phyloP scores from a whole-genome alignment of 805 yeast species.

The Yamadazyma insecticola region DNA sequence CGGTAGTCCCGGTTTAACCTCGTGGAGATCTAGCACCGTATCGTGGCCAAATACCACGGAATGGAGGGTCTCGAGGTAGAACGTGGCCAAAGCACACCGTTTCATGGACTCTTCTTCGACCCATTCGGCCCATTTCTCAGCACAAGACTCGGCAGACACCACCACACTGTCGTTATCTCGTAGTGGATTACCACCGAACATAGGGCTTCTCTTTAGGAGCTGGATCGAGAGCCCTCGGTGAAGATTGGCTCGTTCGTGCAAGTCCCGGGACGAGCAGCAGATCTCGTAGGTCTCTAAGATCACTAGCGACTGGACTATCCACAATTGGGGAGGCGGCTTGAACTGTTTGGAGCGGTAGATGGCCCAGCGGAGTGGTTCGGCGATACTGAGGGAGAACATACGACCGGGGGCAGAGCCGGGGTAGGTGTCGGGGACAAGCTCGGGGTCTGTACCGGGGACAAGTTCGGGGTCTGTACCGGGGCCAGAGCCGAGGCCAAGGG shows the following conservation, averaged over 20 bases:
- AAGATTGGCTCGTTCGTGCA: constrained; percentile 74
- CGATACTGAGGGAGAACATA: constrained; percentile 33
- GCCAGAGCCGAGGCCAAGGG: constrained; percentile 28
- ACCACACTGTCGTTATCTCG: constrained; percentile 3
- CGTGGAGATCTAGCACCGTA: constrained; percentile 16
- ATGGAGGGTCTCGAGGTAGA: constrained; percentile 27
- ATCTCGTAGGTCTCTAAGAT: constrained; percentile 71
- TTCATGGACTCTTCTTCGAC: constrained; percentile 30
- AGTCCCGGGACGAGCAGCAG: constrained; percentile 53
- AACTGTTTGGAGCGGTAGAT: constrained; percentile 64
- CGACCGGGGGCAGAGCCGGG: constrained; percentile 6
- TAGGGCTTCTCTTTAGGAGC: constrained; percentile 17
- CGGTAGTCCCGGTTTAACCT: constrained; percentile 19
- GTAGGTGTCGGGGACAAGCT: constrained; percentile 19
- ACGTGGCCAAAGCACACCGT: constrained; percentile 27
- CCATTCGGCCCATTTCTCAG: constrained; percentile 22
- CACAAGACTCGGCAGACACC: constrained; percentile 3
- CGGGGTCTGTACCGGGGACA: no score
- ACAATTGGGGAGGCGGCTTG: constrained; percentile 66
- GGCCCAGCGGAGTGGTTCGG: constrained; percentile 58
- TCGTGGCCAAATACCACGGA: constrained; percentile 30
- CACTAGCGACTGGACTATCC: constrained; percentile 67
- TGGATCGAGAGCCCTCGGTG: constrained; percentile 64
- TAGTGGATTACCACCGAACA: constrained; percentile 35
- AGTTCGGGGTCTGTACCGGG: constrained; percentile 6